Conservation (phyloP, 2,329 filamentous ascomycete species). For the Trichoderma sp. region DNA sequence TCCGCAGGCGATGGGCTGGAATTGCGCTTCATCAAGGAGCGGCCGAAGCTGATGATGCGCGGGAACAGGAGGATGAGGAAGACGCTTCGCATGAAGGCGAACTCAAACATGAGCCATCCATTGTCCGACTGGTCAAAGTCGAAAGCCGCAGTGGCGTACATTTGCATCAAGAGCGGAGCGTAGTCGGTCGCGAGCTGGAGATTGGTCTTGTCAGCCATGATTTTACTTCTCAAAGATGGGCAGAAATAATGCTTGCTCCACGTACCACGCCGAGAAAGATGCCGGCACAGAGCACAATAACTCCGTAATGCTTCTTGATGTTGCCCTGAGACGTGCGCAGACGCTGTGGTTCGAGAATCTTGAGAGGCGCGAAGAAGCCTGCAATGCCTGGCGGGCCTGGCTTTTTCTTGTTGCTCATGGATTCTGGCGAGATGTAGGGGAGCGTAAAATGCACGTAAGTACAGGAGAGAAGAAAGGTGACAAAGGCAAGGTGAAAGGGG, state of each 20-base stretch:
- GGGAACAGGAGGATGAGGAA: constrained; percentile 60
- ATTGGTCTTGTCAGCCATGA: background rate
- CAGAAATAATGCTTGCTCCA: background rate
- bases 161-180: constrained; percentile 62
- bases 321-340: constrained; percentile 55
- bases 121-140: constrained; percentile 59
- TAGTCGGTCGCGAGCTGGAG: constrained; percentile 65
- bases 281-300: constrained; percentile 64
- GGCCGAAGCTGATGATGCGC: constrained; percentile 53
- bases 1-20: background rate
- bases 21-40: constrained; percentile 26
- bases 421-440: constrained; percentile 54
- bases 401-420: constrained; percentile 35
- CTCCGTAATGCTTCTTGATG: constrained; percentile 59
- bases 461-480: constrained; percentile 54
- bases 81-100: constrained; percentile 56
- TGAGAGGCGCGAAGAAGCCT: constrained; percentile 65
- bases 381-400: constrained; percentile 42
- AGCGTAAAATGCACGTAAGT: constrained; percentile 47
- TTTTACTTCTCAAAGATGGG: background rate
- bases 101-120: constrained; percentile 59
- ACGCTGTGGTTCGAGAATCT: constrained; percentile 61
- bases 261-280: constrained; percentile 66
- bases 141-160: constrained; percentile 60
- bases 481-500: constrained; percentile 66